Percentiles rank a stretch among this genome's conserved stretches.
Evolutionary conservation across 768 basidiomycete species (phyloP).

Genomic region (Termitomyces sp.): DNA sequence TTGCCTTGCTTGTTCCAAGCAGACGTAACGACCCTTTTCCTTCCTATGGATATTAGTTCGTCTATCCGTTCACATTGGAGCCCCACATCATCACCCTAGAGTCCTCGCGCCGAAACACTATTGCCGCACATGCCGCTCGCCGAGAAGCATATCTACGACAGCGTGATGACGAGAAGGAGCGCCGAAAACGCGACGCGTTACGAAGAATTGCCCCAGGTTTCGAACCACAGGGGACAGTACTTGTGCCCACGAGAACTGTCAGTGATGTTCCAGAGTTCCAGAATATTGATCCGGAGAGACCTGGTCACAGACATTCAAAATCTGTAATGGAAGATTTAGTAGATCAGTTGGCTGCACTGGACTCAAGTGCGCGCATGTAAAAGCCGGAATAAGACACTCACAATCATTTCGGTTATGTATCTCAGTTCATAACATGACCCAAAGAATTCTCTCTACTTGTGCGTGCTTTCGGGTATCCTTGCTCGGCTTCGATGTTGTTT

Average conservation of each 20-base stretch:
- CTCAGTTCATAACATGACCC: neutral
- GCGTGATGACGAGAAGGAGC: slow-evolving; percentile 75
- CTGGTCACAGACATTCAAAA: slow-evolving; percentile 21
- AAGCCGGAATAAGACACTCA: neutral
- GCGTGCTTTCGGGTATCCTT: neutral
- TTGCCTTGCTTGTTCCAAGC: neutral
- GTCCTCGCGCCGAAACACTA: slow-evolving; percentile 60
- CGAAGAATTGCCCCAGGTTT: slow-evolving; percentile 81
- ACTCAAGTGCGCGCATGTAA: slow-evolving; percentile 21
- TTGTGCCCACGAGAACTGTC: slow-evolving; percentile 46
- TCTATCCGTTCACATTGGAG: slow-evolving; percentile 93
- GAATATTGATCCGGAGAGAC: slow-evolving; percentile 1
- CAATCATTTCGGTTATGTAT: neutral
- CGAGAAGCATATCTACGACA: slow-evolving; percentile 66
- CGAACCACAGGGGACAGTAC: slow-evolving; percentile 53
- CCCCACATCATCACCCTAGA: slow-evolving; percentile 75
- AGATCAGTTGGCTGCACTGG: slow-evolving; percentile 71
- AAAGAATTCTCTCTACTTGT: neutral
- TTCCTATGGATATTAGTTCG: slow-evolving; percentile 54
- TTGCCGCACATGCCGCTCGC: slow-evolving; percentile 58
- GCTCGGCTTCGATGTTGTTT: neutral
- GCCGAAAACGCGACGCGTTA: slow-evolving; percentile 58
- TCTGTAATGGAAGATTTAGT: slow-evolving; percentile 81
- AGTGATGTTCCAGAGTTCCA: slow-evolving; percentile 15
- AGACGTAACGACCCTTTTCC: neutral